Percentiles rank a stretch among this genome's conserved stretches.
phyloP scores from a whole-genome alignment of 2,329 filamentous ascomycete species.

The Alternaria gansuensis region DNA sequence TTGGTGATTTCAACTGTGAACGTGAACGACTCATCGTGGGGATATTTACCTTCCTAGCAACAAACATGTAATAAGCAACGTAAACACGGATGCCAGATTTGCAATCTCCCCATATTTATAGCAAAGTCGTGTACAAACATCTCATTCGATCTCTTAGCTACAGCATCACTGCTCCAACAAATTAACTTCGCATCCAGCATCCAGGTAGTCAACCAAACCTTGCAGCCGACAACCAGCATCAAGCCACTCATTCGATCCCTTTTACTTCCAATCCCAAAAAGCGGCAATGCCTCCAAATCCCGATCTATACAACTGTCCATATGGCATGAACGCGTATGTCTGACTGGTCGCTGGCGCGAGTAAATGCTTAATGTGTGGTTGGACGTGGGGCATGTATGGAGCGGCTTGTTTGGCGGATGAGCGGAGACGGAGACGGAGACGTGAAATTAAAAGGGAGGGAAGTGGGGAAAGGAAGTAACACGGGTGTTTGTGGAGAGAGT shows the following conservation, averaged over 20 bases:
- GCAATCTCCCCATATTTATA: no score
- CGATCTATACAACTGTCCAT: constrained; percentile 5
- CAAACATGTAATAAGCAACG: not conserved
- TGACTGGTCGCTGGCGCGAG: constrained; percentile 7
- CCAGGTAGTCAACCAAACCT: not conserved
- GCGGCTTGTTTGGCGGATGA: not conserved
- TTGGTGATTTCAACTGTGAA: no score
- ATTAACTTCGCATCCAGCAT: not conserved
- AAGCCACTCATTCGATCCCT: not conserved
- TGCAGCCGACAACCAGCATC: not conserved
- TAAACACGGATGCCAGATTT: not conserved
- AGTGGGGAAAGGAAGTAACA: not conserved
- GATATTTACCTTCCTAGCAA: not conserved
- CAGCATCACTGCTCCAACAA: not conserved
- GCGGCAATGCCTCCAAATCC: not conserved
- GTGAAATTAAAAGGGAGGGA: not conserved
- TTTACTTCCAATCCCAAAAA: not conserved
- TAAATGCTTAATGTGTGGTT: constrained; percentile 1
- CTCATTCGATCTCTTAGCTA: not conserved
- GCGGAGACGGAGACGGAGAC: not conserved
- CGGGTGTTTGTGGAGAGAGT: not conserved
- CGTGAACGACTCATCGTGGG: not conserved
- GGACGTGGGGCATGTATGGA: constrained; percentile 7
- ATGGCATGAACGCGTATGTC: not conserved
- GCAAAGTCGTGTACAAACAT: not conserved